These are phyloP conservation scores for Colletotrichum orbiculare DNA, from an alignment of 2,329 filamentous ascomycete species.

Conservation along the genomic window DNA sequence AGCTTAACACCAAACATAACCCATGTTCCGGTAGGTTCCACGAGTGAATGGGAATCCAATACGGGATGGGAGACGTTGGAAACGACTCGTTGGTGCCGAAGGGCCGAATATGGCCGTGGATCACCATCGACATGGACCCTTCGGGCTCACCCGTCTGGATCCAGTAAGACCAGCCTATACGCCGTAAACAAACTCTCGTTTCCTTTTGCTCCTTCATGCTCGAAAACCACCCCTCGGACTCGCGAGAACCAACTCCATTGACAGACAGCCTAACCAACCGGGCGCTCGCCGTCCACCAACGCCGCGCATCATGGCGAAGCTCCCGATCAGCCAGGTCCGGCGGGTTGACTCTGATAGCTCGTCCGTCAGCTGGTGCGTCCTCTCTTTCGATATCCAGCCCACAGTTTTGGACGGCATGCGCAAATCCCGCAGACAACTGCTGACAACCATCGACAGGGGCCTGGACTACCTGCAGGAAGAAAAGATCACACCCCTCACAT, in stretches of 20 bases:
- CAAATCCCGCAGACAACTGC: neutral
- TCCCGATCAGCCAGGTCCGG: constrained; percentile 26
- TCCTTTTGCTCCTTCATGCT: neutral
- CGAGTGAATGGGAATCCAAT: neutral
- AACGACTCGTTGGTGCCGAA: constrained; percentile 14
- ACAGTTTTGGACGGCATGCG: neutral
- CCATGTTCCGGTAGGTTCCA: neutral
- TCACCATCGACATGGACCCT: constrained; percentile 1
- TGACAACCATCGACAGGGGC: constrained; percentile 10
- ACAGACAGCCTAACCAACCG: neutral
- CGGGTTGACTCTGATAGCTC: constrained; percentile 25
- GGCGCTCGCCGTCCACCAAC: constrained; percentile 5
- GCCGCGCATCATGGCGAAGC: constrained; percentile 28
- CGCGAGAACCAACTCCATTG: constrained; percentile 6
- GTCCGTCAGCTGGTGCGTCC: constrained; percentile 17
- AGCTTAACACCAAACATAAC: constrained; percentile 8
- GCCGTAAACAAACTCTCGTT: neutral
- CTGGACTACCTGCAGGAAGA: constrained; percentile 34
- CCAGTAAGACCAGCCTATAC: neutral
- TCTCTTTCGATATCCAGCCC: too few species aligned
- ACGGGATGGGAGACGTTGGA: neutral
- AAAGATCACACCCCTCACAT: constrained; percentile 32
- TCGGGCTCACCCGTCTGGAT: neutral
- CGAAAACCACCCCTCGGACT: constrained; percentile 9
- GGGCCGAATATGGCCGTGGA: neutral